Evolutionary conservation across 768 basidiomycete genomes (phyloP).

Genomic region (Mycena filopes): DNA sequence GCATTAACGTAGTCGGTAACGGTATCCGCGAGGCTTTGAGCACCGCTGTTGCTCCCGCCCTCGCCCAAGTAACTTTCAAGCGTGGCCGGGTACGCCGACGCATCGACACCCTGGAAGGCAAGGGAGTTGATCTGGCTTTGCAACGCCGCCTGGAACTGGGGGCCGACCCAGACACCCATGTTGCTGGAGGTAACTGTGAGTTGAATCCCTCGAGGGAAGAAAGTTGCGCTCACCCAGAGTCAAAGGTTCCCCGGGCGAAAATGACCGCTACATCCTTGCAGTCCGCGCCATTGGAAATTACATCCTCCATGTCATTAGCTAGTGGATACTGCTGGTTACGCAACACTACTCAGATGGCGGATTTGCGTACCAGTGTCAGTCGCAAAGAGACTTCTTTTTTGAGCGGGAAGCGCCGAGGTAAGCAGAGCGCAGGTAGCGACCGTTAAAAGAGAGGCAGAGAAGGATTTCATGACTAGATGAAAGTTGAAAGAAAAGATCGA

Average conservation of each 20-base stretch:
- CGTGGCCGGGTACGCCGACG: slow-evolving; percentile 30
- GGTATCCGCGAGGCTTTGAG: slow-evolving; percentile 28
- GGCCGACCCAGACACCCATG: slow-evolving; percentile 36
- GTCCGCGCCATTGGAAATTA: slow-evolving; percentile 8
- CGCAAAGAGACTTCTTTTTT: no score
- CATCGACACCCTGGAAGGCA: slow-evolving; percentile 34
- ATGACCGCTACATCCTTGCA: slow-evolving; percentile 32
- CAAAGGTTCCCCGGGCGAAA: slow-evolving; percentile 34
- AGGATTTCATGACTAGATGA: no score
- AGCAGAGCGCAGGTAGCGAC: no score
- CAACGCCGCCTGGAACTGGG: slow-evolving; percentile 29
- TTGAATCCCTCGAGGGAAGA: not conserved
- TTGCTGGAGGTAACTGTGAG: slow-evolving; percentile 19
- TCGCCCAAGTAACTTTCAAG: slow-evolving; percentile 27
- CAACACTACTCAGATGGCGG: no score
- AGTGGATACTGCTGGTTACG: not conserved
- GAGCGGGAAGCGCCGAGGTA: no score
- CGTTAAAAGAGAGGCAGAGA: no score
- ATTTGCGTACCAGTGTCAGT: no score
- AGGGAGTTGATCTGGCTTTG: slow-evolving; percentile 16
- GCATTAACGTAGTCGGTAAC: slow-evolving; percentile 22
- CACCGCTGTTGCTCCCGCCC: slow-evolving; percentile 21
- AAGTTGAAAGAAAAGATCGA: no score
- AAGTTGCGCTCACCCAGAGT: slow-evolving; percentile 30
- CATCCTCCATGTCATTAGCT: slow-evolving; percentile 27